Evolutionary conservation across 768 basidiomycete genomes (phyloP).

Genomic region (Trametes cingulata): DNA sequence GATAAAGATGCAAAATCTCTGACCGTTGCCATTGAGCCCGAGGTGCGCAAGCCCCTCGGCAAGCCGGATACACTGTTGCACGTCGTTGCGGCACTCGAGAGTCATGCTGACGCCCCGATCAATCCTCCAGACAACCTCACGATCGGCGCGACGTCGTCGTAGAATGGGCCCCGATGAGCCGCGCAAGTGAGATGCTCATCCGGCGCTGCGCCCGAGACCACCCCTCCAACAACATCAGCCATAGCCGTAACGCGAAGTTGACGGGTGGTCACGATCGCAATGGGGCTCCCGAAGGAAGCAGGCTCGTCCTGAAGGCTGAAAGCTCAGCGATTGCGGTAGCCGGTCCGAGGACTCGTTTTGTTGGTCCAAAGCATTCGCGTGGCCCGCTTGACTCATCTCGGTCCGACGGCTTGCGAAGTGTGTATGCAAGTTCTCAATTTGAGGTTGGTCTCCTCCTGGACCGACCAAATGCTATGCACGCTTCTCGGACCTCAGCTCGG

Average conservation of each 20-base stretch:
- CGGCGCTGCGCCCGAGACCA: too few species aligned
- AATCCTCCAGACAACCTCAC: background rate
- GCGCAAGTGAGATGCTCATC: too few species aligned
- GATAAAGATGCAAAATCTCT: background rate
- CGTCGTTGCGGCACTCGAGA: background rate
- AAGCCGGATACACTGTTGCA: background rate
- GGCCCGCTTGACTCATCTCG: conserved; percentile 1
- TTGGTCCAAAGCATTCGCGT: background rate
- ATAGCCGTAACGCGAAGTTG: too few species aligned
- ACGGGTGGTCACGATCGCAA: background rate
- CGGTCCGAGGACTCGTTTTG: too few species aligned
- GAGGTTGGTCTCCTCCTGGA: background rate
- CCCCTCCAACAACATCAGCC: too few species aligned
- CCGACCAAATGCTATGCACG: too few species aligned
- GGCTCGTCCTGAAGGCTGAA: too few species aligned
- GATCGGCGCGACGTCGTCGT: background rate
- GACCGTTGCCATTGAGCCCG: background rate
- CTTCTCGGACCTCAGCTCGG: too few species aligned
- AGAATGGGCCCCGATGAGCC: background rate
- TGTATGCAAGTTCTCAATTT: background rate
- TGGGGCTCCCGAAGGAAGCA: background rate
- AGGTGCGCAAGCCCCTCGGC: background rate
- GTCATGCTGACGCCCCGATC: conserved; percentile 2
- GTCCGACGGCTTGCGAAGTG: background rate
- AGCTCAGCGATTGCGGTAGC: too few species aligned